These are phyloP conservation scores for Berberis thunbergii DNA, from an alignment of 164 flowering plant species.

Conservation along the genomic window DNA sequence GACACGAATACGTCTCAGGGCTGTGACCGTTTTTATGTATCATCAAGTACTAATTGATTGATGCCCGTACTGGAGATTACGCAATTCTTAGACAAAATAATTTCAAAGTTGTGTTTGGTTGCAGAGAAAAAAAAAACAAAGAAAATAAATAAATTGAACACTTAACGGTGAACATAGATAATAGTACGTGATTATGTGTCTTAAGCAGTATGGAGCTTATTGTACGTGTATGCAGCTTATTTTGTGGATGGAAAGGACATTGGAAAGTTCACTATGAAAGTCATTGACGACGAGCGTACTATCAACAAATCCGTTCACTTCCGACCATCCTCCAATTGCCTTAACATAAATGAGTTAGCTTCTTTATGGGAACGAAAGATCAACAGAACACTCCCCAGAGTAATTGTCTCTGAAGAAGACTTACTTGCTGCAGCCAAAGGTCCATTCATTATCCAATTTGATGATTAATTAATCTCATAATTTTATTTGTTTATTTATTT, in stretches of 20 bases:
- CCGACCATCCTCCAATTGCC: constrained; percentile 36
- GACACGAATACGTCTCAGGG: too few relatives aligned
- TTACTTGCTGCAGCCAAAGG: constrained; percentile 43
- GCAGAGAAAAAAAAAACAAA: too few relatives aligned
- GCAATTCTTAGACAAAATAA: too few relatives aligned
- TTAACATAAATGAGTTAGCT: constrained; percentile 52
- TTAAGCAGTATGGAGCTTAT: background rate
- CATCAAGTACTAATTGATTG: too few relatives aligned
- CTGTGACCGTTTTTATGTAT: too few relatives aligned
- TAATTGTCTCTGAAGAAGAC: constrained; percentile 36
- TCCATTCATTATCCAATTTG: background rate
- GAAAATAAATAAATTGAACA: too few relatives aligned
- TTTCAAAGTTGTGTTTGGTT: too few relatives aligned
- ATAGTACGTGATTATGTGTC: too few relatives aligned
- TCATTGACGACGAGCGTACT: constrained; percentile 33
- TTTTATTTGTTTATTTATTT: too few relatives aligned
- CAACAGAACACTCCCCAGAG: constrained; percentile 38
- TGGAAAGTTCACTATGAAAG: constrained; percentile 57
- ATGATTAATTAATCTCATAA: too few relatives aligned
- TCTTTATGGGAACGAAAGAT: constrained; percentile 56
- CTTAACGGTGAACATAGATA: too few relatives aligned
- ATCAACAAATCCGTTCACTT: constrained; percentile 53
- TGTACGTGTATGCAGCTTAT: constrained; percentile 38
- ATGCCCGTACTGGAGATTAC: too few relatives aligned
- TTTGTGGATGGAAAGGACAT: constrained; percentile 64